Evolutionary conservation across 306 rosid species (phyloP).

Genomic region (Astragalus glycyphyllos): DNA sequence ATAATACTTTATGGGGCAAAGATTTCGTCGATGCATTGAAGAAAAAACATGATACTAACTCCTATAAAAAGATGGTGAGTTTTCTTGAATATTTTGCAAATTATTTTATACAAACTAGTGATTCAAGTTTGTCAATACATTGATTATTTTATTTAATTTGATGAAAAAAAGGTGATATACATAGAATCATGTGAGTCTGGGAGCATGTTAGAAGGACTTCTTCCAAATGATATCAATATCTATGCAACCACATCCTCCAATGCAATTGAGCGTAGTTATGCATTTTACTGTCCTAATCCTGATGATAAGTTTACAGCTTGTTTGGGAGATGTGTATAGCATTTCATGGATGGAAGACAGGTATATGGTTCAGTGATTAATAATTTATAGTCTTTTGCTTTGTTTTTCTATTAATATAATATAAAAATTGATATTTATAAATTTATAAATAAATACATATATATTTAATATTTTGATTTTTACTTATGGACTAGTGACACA

Average conservation of each 20-base stretch:
- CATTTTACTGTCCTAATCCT: conserved; percentile 53
- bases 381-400: not conserved
- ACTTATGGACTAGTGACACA: conserved; percentile 48
- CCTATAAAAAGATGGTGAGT: conserved; percentile 60
- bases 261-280: conserved; percentile 56
- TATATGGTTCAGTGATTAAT: not conserved
- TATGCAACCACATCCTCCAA: conserved; percentile 73
- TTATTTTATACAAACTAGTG: too few species aligned
- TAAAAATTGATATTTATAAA: too few species aligned
- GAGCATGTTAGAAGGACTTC: conserved; percentile 72
- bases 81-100: not conserved
- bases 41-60: conserved; percentile 56
- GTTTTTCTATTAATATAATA: too few species aligned
- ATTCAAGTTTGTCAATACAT: conserved; percentile 40
- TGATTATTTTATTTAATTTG: conserved; percentile 15
- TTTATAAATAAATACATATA: too few species aligned
- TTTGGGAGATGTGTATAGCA: conserved; percentile 70
- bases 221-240: conserved; percentile 51
- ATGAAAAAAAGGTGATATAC: conserved; percentile 57
- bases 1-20: conserved; percentile 15
- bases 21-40: conserved; percentile 56
- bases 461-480: not conserved
- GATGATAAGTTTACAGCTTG: conserved; percentile 46
- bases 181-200: conserved; percentile 78
- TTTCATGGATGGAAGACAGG: conserved; percentile 89